A percentile compares a stretch with the other conserved stretches of the same genome.
Conservation (phyloP, 2,329 filamentous ascomycete genomes). For the Colletotrichum cuscutae region DNA sequence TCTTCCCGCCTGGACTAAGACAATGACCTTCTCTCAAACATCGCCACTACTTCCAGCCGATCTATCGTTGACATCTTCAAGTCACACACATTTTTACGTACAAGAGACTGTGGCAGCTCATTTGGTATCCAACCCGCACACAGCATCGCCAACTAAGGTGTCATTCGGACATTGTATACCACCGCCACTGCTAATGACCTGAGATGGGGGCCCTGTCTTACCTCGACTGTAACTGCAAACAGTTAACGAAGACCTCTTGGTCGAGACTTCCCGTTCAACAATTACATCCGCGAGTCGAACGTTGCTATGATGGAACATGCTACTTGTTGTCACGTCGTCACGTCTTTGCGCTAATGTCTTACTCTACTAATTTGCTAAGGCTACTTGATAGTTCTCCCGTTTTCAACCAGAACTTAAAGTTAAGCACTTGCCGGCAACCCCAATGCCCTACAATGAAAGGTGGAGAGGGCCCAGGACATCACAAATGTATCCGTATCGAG, state of each 20-base stretch:
- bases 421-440: not conserved
- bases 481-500: not conserved
- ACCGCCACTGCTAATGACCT: conserved; percentile 9
- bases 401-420: not conserved
- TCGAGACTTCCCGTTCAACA: not conserved
- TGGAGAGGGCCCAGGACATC: not conserved
- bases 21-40: conserved; percentile 8
- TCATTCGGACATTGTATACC: not conserved
- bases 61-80: conserved; percentile 8
- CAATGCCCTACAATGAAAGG: not conserved
- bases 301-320: not conserved
- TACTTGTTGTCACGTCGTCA: not conserved
- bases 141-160: conserved; percentile 3
- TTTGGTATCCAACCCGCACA: not conserved
- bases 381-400: not conserved
- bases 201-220: conserved; percentile 2
- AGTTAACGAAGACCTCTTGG: conserved; percentile 1
- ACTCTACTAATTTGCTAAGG: not conserved
- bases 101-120: conserved; percentile 9
- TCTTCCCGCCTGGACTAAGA: conserved; percentile 20
- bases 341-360: not conserved
- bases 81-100: not conserved
- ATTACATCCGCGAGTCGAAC: not conserved
- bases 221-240: conserved; percentile 11
- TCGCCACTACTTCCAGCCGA: conserved; percentile 13